Conservation (phyloP, 1,139 yeast species). For the Eremothecium gossypii region DNA sequence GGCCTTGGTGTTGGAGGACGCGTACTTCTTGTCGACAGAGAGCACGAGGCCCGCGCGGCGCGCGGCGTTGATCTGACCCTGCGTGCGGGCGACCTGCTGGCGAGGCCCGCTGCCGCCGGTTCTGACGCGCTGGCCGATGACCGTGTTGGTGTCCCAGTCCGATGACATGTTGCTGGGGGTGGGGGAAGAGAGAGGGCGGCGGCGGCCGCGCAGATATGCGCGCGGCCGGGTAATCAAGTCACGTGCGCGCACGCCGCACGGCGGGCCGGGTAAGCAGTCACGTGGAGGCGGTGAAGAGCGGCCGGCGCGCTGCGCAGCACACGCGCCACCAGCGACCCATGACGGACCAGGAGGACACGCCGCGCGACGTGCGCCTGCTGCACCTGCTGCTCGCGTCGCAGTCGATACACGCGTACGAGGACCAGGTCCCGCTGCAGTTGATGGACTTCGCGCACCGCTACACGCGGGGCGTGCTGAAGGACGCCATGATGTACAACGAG, state of each 20-base stretch:
- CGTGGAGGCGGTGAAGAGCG: too few species aligned
- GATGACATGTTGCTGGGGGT: conserved; percentile 21
- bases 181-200: too few species aligned
- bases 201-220: too few species aligned
- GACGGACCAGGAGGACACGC: conserved; percentile 33
- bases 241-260: too few species aligned
- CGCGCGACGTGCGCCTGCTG: conserved; percentile 83
- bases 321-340: conserved; percentile 1
- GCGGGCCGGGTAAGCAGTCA: too few species aligned
- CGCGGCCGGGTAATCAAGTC: too few species aligned
- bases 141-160: conserved; percentile 87
- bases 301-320: too few species aligned
- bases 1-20: conserved; percentile 53
- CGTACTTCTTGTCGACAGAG: conserved; percentile 87
- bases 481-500: conserved; percentile 81
- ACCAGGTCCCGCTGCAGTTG: conserved; percentile 86
- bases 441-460: conserved; percentile 94
- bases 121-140: conserved; percentile 83
- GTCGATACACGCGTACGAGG: conserved; percentile 86
- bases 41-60: conserved; percentile 84
- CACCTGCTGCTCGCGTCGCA: conserved; percentile 90
- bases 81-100: conserved; percentile 70
- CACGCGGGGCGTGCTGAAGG: conserved; percentile 77
- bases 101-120: conserved; percentile 86
- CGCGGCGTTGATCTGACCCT: conserved; percentile 81